phyloP scores from a whole-genome alignment of 768 basidiomycete species.

The Boletus bicolor region DNA sequence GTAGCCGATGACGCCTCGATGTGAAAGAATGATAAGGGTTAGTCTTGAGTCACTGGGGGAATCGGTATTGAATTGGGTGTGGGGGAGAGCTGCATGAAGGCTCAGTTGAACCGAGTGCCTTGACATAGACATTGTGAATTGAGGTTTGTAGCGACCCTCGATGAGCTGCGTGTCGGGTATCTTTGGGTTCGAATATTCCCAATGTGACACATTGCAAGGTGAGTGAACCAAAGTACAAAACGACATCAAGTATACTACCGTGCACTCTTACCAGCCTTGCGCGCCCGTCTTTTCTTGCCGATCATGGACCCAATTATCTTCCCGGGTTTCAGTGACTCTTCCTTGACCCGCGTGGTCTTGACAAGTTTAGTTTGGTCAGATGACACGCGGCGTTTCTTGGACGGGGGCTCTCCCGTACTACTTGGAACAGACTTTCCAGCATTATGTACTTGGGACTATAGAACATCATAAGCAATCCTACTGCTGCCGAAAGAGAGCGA shows the following conservation, averaged over 20 bases:
- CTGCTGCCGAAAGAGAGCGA: background rate
- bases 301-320: constrained; percentile 66
- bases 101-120: constrained; percentile 39
- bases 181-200: background rate
- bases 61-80: too few species aligned
- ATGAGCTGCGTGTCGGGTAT: background rate
- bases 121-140: background rate
- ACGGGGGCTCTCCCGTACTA: constrained; percentile 31
- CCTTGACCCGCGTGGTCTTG: constrained; percentile 20
- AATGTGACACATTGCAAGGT: background rate
- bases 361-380: constrained; percentile 23
- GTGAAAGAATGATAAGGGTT: too few species aligned
- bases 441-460: constrained; percentile 7
- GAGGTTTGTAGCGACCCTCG: background rate
- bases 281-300: constrained; percentile 75
- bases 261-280: constrained; percentile 38
- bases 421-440: constrained; percentile 1
- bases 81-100: too few species aligned
- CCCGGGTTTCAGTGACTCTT: constrained; percentile 27
- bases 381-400: constrained; percentile 41
- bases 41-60: too few species aligned
- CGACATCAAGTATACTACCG: constrained; percentile 7
- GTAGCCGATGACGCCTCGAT: too few species aligned
- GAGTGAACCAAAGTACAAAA: background rate
- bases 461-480: background rate